These are phyloP conservation scores for Lavandula angustifolia DNA, from an alignment of 257 asterid genomes.

Conservation along the genomic window DNA sequence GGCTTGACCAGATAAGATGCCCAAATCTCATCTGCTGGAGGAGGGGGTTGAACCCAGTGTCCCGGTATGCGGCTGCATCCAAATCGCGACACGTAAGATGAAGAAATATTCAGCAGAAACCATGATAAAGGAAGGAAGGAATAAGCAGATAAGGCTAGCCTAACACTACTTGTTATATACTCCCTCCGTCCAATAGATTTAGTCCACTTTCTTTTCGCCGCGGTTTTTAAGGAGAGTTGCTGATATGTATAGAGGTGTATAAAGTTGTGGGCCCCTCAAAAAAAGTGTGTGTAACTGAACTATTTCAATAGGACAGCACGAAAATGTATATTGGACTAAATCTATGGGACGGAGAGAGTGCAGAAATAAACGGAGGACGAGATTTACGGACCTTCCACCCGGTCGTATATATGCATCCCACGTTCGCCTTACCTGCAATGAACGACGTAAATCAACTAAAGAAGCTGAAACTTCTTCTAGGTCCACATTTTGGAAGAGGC, in stretches of 20 bases:
- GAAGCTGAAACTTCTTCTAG: constrained; percentile 2
- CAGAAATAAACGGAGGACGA: no score
- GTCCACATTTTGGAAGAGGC: neutral
- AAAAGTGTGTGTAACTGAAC: no score
- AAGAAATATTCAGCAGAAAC: neutral
- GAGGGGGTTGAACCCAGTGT: constrained; percentile 90
- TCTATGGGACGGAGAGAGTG: no score
- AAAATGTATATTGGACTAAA: no score
- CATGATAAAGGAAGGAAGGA: neutral
- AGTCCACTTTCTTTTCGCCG: no score
- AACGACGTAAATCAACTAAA: constrained; percentile 23
- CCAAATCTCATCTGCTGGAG: constrained; percentile 88
- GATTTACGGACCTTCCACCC: constrained; percentile 75
- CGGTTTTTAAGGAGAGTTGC: no score
- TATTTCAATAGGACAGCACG: no score
- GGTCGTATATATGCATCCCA: constrained; percentile 94
- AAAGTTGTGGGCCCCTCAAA: no score
- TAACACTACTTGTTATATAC: no score
- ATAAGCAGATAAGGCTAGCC: no score
- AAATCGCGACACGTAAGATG: constrained; percentile 18
- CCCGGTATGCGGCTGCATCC: constrained; percentile 85
- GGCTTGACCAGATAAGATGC: constrained; percentile 77
- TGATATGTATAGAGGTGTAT: no score
- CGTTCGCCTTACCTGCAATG: constrained; percentile 78
- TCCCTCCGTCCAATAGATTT: no score